Conservation (phyloP, 495 filamentous ascomycete genomes). For the Entonaema liquescens region DNA sequence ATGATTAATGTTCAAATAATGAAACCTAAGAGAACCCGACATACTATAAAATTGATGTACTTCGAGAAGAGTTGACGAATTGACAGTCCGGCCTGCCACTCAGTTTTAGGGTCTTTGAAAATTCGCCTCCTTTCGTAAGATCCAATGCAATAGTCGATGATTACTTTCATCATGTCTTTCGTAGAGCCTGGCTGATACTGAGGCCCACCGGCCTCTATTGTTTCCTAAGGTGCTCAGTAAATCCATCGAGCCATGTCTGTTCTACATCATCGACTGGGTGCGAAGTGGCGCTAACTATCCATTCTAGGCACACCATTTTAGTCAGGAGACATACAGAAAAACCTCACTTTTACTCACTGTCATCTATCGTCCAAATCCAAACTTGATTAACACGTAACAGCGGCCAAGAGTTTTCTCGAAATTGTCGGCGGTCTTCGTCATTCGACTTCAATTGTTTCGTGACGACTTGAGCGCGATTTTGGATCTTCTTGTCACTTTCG, state of each 20-base stretch:
- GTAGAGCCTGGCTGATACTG: constrained; percentile 30
- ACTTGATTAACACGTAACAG: constrained; percentile 20
- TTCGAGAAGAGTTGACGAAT: constrained; percentile 28
- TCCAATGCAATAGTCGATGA: constrained; percentile 25
- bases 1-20: background rate
- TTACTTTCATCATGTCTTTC: constrained; percentile 21
- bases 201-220: constrained; percentile 15
- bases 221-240: constrained; percentile 21
- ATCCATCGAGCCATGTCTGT: constrained; percentile 22
- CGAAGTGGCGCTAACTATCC: constrained; percentile 16
- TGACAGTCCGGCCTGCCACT: constrained; percentile 18
- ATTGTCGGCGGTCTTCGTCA: background rate
- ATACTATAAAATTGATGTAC: constrained; percentile 27
- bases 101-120: background rate
- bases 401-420: background rate
- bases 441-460: constrained; percentile 4
- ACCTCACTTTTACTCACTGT: constrained; percentile 8
- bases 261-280: constrained; percentile 20
- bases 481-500: background rate
- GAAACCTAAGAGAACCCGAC: constrained; percentile 6
- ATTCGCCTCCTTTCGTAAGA: constrained; percentile 15
- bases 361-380: constrained; percentile 24
- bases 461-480: constrained; percentile 15
- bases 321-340: background rate
- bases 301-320: constrained; percentile 13